Conservation (phyloP, 805 yeast species). For the Yamadazyma takamatsuzukensis region DNA sequence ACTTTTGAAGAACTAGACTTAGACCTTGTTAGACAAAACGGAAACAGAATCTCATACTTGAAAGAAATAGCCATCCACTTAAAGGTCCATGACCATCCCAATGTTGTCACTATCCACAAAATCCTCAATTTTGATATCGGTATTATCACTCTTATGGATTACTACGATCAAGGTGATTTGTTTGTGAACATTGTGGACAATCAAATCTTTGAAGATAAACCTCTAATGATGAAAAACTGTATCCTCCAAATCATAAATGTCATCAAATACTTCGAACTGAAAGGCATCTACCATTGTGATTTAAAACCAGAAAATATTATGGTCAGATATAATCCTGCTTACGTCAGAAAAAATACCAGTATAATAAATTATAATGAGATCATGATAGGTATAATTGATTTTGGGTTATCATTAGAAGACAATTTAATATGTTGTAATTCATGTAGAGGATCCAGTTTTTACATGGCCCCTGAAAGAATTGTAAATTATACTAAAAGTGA, state of each 20-base stretch:
- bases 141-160: constrained; percentile 78
- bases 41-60: constrained; percentile 33
- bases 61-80: constrained; percentile 74
- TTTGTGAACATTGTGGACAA: constrained; percentile 81
- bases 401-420: constrained; percentile 77
- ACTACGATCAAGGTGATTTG: constrained; percentile 79
- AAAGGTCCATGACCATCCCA: constrained; percentile 73
- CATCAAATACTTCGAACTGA: constrained; percentile 28
- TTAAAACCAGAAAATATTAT: constrained; percentile 46
- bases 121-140: constrained; percentile 61
- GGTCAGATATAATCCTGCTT: constrained; percentile 28
- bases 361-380: constrained; percentile 45
- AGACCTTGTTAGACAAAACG: constrained; percentile 21
- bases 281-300: constrained; percentile 39
- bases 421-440: constrained; percentile 58
- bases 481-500: constrained; percentile 37
- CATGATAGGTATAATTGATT: constrained; percentile 70
- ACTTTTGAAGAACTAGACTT: constrained; percentile 17
- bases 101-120: constrained; percentile 71
- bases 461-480: constrained; percentile 91
- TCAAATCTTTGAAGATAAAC: constrained; percentile 52
- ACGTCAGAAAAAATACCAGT: constrained; percentile 15
- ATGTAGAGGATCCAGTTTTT: constrained; percentile 83
- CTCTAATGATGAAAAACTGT: constrained; percentile 42
- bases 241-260: constrained; percentile 39